phyloP scores from a whole-genome alignment of 2,329 filamentous ascomycete genomes.

The Aspergillus thermomutatus region DNA sequence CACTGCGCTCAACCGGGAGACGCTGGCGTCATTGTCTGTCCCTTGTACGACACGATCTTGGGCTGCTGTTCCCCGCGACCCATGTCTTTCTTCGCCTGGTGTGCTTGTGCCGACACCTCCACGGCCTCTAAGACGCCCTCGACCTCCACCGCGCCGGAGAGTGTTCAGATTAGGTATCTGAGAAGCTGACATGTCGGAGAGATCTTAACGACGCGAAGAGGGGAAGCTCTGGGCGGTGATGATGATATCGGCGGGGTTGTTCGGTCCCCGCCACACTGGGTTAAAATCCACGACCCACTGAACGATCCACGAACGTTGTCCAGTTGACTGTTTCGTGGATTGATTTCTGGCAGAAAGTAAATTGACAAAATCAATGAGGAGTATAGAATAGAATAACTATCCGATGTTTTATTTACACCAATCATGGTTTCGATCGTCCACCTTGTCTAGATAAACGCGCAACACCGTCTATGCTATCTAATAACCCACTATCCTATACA shows the following conservation, averaged over 20 bases:
- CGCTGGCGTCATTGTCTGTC: constrained; percentile 87
- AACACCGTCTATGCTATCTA: constrained; percentile 9
- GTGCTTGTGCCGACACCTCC: constrained; percentile 18
- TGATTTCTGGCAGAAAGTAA: too few relatives aligned
- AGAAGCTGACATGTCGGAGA: constrained; percentile 60
- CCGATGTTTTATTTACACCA: background rate
- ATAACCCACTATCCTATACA: constrained; percentile 26
- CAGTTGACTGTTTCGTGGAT: background rate
- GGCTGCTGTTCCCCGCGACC: constrained; percentile 29
- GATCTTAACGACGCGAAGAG: constrained; percentile 8
- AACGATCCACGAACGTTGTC: background rate
- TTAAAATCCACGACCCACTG: background rate
- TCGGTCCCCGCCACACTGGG: background rate
- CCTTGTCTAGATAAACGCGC: background rate
- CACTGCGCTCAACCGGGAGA: constrained; percentile 85
- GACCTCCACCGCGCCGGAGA: constrained; percentile 51
- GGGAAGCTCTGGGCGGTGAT: constrained; percentile 15
- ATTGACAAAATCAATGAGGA: background rate
- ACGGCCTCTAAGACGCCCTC: constrained; percentile 49
- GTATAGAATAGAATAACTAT: background rate
- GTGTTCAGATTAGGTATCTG: constrained; percentile 76
- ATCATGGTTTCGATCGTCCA: background rate
- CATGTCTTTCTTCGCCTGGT: constrained; percentile 21
- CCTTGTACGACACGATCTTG: constrained; percentile 77
- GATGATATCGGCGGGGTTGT: constrained; percentile 12